phyloP scores from a whole-genome alignment of 208 protist genomes.

The Trypanosoma brucei region DNA sequence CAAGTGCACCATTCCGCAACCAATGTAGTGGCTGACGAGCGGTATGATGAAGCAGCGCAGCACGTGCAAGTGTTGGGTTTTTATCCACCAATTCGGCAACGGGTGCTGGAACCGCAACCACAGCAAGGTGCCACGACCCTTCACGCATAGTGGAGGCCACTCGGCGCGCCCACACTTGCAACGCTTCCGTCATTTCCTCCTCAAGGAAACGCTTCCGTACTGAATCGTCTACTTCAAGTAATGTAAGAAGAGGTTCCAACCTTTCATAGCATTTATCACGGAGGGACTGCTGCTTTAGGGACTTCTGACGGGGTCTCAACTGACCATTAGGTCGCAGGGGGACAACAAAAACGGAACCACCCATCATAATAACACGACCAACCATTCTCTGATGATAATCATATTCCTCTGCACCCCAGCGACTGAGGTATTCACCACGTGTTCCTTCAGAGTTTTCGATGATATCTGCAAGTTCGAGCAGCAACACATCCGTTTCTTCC shows the following conservation, averaged over 20 bases:
- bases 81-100: constrained; percentile 32
- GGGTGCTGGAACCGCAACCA: constrained; percentile 34
- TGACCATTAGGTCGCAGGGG: constrained; percentile 1
- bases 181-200: constrained; percentile 2
- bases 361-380: constrained; percentile 9
- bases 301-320: not conserved
- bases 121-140: constrained; percentile 24
- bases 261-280: constrained; percentile 4
- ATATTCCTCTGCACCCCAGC: constrained; percentile 21
- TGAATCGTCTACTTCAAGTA: constrained; percentile 15
- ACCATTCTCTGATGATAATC: constrained; percentile 22
- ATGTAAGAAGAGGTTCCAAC: constrained; percentile 4
- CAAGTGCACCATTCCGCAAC: constrained; percentile 5
- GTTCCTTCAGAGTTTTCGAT: constrained; percentile 16
- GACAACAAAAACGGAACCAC: constrained; percentile 13
- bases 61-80: constrained; percentile 19
- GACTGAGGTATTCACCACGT: constrained; percentile 10
- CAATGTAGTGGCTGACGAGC: constrained; percentile 29
- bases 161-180: constrained; percentile 10
- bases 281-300: not conserved
- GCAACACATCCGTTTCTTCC: constrained; percentile 19
- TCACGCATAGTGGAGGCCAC: constrained; percentile 20
- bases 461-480: constrained; percentile 27
- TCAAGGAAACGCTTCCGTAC: constrained; percentile 7
- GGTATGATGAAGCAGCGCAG: constrained; percentile 35